Percentiles rank a stretch among this genome's conserved stretches.
Evolutionary conservation across 1,284 basidiomycete species (phyloP).

Genomic region (Kwoniella shivajii): DNA sequence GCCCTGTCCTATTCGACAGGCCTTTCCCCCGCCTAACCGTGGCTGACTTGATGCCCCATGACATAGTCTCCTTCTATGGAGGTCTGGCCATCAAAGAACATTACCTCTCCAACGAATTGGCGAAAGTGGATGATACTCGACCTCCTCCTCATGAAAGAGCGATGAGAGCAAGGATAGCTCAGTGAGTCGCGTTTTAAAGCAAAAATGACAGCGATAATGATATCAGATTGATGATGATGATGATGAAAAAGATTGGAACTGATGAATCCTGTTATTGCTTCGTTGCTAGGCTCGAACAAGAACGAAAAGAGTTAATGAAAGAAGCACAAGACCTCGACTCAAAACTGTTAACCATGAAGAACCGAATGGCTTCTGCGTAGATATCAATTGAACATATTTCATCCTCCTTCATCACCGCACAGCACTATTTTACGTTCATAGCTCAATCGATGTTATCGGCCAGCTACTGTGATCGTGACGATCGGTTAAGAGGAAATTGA

Average conservation of each 20-base stretch:
- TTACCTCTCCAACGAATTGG: slow-evolving; percentile 34
- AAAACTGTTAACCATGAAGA: slow-evolving; percentile 28
- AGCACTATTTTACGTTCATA: not conserved
- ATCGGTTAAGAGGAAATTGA: too few relatives aligned
- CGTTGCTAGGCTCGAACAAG: slow-evolving; percentile 33
- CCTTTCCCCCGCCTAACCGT: too few relatives aligned
- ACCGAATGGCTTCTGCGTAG: slow-evolving; percentile 15
- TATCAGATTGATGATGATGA: not conserved
- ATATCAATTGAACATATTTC: not conserved
- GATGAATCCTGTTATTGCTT: not conserved
- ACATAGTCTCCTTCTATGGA: slow-evolving; percentile 38
- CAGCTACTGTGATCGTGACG: too few relatives aligned
- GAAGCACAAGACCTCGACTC: slow-evolving; percentile 31
- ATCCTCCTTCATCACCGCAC: not conserved
- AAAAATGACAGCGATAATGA: not conserved
- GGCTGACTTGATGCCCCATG: not conserved
- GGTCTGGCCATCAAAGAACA: slow-evolving; percentile 38
- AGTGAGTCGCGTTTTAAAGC: slow-evolving; percentile 26
- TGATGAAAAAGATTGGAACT: not conserved
- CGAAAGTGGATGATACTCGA: slow-evolving; percentile 8
- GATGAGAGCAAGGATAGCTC: slow-evolving; percentile 33
- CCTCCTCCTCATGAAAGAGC: slow-evolving; percentile 28
- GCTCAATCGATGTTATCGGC: too few relatives aligned
- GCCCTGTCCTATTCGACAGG: not conserved
- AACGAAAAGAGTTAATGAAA: slow-evolving; percentile 35